Evolutionary conservation across 176 grass and related monocot genomes (phyloP), one percentile per base, ranked within the genome.

Genomic region (Otatea glauca): DNA sequence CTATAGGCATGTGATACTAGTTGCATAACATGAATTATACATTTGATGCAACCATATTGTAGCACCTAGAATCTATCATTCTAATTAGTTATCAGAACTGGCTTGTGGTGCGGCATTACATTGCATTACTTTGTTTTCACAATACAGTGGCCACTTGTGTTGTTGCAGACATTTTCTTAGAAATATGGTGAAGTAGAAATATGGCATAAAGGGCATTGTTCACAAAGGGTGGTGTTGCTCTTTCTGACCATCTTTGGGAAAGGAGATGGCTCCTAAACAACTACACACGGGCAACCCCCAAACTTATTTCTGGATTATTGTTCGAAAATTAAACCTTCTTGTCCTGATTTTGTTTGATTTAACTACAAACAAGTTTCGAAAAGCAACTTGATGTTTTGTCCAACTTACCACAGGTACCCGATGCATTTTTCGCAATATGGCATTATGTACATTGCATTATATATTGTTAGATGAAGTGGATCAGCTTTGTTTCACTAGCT

Each of bases 101-200:
- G 8, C 51, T 47, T 86, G 15, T 39, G 23, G 27, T 83, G 7
- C 0, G 24, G 43, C 16, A 42, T 41, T 81, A 24, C 10, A 42
- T 17, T 78, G 7, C 17, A 37, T 74, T 85, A 4, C 20, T 45
- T 5, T 34, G 25, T 83, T 66, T 65, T 16, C 27, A 56, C 18
- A 37, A 14, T 70, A 60, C 10, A 60, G 15, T 79, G 39, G n/a
- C 4, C 51, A 42, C 18, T 80, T 74, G 43, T 41, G 2, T 62
- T 81, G 45, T 63, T 21, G 42, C 25, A 39, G 54, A 39, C 9
- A 27, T 32, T 53, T 51, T 88, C 29, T 63, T 29, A 42, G 10
- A 39, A 76, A 17, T 65, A 64, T 88, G 25, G 18, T 81, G 11
- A 61, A 43, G 50, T 41, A 68, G 50, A 41, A 80, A 50, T 55